Evolutionary conservation across 345 rosid genomes (phyloP), one percentile per base, ranked within the genome.

Genomic region (Pugionium cornutum): DNA sequence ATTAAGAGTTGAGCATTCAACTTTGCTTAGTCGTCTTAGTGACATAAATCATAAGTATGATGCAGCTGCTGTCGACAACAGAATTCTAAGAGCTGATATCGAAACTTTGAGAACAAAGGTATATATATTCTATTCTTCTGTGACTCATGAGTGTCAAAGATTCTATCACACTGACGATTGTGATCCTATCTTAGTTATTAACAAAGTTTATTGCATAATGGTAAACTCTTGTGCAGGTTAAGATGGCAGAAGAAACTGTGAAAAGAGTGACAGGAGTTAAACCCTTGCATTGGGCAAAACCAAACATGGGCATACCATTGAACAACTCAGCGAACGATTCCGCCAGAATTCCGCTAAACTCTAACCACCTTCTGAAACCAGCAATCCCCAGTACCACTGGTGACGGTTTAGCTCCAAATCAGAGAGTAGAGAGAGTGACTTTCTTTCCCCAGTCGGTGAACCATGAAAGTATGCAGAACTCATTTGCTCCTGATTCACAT

Each of bases 201-300:
- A 48, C 30, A 6, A n/a, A 32, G 68, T 62, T 62, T 6, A 9
- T 66, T 30, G 66, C 44, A 42, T 30, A 18, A 18, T 57, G 35
- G 31, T 47, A 26, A 28, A 55, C 2, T 39, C 2, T 7, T 65
- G 58, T 82, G 33, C 83, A 89, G 98, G 97, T 92, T 43, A 89
- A 89, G 74, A 89, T 92, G 98, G 98, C 96, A 34, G 98, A 92
- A 76, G 98, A 92, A 80, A 89, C 89, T 10, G 96, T 92, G 53
- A 92, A 89, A 78, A 79, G 81, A 64, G 87, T 86, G 68, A 88
- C 96, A 4, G 97, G 97, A 62, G 69, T 86, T 64, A 87, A 80
- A 75, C 97, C 97, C 5, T 60, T 85, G 75, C 68, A 81, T 50
- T 78, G 84, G 44, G 79, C 84, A 64, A 81, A 84, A 73, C 74